Percentiles rank a stretch among this genome's conserved stretches.
phyloP scores from a whole-genome alignment of 106 monocot species.

The Dendrobium nobile region DNA sequence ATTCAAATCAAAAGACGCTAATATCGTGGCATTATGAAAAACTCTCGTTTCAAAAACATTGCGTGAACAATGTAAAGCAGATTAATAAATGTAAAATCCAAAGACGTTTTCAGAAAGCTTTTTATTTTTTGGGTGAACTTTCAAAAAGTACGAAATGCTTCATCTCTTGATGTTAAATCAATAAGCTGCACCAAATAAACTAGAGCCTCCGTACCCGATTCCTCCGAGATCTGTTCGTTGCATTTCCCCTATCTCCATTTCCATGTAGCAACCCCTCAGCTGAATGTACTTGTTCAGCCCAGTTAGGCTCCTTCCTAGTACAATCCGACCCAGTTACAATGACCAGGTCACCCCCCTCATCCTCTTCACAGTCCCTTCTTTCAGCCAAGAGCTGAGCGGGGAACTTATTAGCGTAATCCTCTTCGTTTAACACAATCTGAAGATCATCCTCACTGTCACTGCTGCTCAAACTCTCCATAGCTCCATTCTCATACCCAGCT shows the following conservation, averaged over 20 bases:
- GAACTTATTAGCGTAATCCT: not conserved
- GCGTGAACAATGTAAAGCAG: not conserved
- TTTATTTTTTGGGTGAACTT: too few species aligned
- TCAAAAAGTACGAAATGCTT: not conserved
- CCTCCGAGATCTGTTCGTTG: not conserved
- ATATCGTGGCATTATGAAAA: too few species aligned
- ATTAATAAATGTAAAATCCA: not conserved
- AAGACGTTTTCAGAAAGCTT: not conserved
- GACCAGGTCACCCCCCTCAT: not conserved
- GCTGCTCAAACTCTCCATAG: not conserved
- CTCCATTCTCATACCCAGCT: not conserved
- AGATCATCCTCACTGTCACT: constrained; percentile 11
- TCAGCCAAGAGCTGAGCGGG: not conserved
- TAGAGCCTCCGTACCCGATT: not conserved
- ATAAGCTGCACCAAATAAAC: not conserved
- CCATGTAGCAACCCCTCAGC: not conserved
- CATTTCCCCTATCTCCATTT: not conserved
- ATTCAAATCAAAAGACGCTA: not conserved
- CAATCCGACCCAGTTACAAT: not conserved
- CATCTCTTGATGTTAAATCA: not conserved
- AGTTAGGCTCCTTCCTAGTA: not conserved
- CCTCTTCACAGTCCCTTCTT: not conserved
- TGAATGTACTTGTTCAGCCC: not conserved
- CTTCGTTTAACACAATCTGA: constrained; percentile 6
- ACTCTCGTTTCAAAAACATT: not conserved